Conservation (phyloP, 2,329 filamentous ascomycete species). For the Neurospora sp. region DNA sequence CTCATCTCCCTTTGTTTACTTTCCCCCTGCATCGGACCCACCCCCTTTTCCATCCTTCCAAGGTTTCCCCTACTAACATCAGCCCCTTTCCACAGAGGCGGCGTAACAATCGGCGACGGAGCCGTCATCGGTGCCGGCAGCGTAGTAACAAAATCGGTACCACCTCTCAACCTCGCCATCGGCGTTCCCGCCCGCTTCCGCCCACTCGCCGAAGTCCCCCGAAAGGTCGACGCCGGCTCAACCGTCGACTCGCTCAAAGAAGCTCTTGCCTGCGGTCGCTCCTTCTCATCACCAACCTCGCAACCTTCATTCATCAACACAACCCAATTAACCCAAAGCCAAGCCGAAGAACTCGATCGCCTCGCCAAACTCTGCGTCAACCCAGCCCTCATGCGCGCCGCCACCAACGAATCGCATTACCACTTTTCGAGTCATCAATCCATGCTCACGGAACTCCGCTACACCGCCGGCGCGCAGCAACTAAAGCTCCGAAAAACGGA, state of each 20-base stretch:
- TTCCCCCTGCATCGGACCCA: background rate
- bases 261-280: conserved; percentile 5
- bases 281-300: background rate
- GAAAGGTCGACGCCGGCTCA: conserved; percentile 1
- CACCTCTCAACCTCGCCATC: conserved; percentile 17
- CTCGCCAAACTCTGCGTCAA: background rate
- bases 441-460: background rate
- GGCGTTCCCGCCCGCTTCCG: conserved; percentile 20
- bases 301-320: background rate
- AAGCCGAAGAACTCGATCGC: background rate
- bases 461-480: background rate
- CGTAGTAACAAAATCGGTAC: conserved; percentile 20
- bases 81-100: conserved; percentile 13
- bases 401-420: background rate
- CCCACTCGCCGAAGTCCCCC: conserved; percentile 4
- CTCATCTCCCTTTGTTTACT: background rate
- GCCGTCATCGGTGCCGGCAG: conserved; percentile 22
- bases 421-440: background rate
- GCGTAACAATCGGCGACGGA: conserved; percentile 21
- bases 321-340: background rate
- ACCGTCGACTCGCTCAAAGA: conserved; percentile 8
- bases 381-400: background rate
- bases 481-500: background rate
- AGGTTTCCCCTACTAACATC: background rate
- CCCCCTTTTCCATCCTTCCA: background rate